Percentiles rank a stretch among this genome's conserved stretches.
phyloP scores from a whole-genome alignment of 2,329 filamentous ascomycete genomes.

The Phialophora chinensis region DNA sequence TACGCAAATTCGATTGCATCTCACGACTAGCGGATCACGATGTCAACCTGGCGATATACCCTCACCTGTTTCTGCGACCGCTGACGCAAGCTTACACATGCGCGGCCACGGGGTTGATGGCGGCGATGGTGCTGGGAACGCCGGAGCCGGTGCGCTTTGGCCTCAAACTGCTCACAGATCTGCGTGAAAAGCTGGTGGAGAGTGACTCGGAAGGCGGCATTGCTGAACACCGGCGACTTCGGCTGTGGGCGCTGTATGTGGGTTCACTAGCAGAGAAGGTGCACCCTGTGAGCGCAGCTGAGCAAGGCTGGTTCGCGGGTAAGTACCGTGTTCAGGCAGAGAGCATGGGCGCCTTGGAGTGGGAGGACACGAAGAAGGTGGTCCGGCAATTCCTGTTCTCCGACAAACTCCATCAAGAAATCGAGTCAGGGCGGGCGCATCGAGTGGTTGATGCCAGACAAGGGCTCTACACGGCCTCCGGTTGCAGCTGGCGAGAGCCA shows the following conservation, averaged over 20 bases:
- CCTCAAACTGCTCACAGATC: conserved; percentile 31
- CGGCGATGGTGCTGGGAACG: conserved; percentile 35
- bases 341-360: conserved; percentile 21
- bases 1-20: conserved; percentile 38
- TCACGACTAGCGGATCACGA: conserved; percentile 37
- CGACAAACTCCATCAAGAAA: conserved; percentile 33
- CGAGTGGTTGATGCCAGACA: conserved; percentile 31
- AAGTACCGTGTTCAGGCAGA: conserved; percentile 20
- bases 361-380: conserved; percentile 35
- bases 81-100: conserved; percentile 33
- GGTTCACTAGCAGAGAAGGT: conserved; percentile 36
- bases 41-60: conserved; percentile 36
- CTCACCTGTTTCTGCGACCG: conserved; percentile 34
- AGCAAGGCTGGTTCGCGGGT: conserved; percentile 31
- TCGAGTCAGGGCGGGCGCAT: conserved; percentile 27
- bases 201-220: conserved; percentile 25
- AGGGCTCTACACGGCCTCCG: conserved; percentile 36
- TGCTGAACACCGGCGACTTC: conserved; percentile 23
- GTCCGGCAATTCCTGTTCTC: conserved; percentile 36
- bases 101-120: conserved; percentile 31
- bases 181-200: conserved; percentile 29
- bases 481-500: conserved; percentile 38
- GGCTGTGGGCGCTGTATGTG: conserved; percentile 37
- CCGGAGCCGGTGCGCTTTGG: conserved; percentile 39
- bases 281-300: conserved; percentile 24